phyloP scores from a whole-genome alignment of 768 basidiomycete species.

The Amyloporia xantha region DNA sequence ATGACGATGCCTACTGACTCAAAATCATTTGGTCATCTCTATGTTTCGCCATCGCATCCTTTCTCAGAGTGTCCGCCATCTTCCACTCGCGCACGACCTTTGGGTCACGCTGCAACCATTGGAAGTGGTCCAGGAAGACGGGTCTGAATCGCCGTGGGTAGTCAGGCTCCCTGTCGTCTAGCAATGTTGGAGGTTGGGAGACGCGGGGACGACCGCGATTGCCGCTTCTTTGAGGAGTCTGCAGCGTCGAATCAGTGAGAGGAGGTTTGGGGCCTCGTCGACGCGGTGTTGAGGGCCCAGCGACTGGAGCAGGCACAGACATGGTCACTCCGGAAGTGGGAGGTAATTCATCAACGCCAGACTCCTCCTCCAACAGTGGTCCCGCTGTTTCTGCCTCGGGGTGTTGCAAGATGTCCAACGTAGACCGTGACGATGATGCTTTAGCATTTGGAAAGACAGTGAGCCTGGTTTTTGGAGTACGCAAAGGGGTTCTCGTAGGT shows the following conservation, averaged over 20 bases:
- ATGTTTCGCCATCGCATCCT: not conserved
- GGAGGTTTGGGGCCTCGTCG: not conserved
- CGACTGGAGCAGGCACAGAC: slow-evolving; percentile 1
- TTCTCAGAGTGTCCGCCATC: not conserved
- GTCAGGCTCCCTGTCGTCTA: slow-evolving; percentile 11
- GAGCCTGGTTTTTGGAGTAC: not conserved
- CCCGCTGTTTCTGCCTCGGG: not conserved
- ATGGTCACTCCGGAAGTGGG: not conserved
- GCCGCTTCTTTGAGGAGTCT: not conserved
- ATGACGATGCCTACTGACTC: no score
- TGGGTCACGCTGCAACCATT: slow-evolving; percentile 21
- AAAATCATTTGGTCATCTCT: no score
- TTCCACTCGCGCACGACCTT: slow-evolving; percentile 13
- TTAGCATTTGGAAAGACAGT: not conserved
- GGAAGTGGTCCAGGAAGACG: slow-evolving; percentile 18
- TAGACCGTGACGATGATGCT: slow-evolving; percentile 10
- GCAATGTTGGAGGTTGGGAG: not conserved
- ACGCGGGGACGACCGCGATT: not conserved
- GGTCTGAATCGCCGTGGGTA: slow-evolving; percentile 16
- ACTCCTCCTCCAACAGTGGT: not conserved
- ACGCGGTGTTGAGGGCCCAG: slow-evolving; percentile 8
- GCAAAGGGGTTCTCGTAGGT: not conserved
- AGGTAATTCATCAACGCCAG: not conserved
- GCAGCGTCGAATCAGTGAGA: not conserved
- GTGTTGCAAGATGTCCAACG: slow-evolving; percentile 8